Percentiles rank a stretch among this genome's conserved stretches.
These are phyloP conservation scores for Leccinum subtestaceum DNA, from an alignment of 768 basidiomycete species.

Conservation along the genomic window DNA sequence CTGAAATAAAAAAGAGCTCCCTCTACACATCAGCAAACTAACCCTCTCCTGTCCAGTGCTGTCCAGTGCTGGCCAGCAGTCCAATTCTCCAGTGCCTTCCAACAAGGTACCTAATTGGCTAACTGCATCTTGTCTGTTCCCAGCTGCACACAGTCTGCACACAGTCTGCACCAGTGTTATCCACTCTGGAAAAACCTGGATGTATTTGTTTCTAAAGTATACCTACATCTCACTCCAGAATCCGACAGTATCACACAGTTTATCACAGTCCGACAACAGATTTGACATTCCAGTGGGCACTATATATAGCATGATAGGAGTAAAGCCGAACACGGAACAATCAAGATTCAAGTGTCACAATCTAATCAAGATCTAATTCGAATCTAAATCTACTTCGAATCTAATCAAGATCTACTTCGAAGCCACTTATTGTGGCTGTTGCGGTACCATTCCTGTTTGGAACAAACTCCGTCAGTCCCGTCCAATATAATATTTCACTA, in stretches of 20 bases:
- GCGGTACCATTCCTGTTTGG: neutral
- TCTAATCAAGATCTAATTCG: no score
- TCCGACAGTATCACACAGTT: neutral
- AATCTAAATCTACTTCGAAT: neutral
- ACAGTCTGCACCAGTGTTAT: neutral
- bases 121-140: neutral
- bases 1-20: conserved; percentile 58
- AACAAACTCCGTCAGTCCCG: no score
- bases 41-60: neutral
- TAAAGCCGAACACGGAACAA: neutral
- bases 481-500: no score
- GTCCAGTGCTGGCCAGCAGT: neutral
- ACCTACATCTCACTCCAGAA: neutral
- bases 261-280: neutral
- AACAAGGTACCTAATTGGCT: neutral
- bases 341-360: no score
- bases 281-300: no score
- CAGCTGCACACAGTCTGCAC: neutral
- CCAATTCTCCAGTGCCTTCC: neutral
- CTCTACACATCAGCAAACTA: conserved; percentile 45
- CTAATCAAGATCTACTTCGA: neutral
- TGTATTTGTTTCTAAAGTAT: neutral
- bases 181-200: neutral
- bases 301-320: no score
- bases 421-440: neutral